A percentile compares a stretch with the other conserved stretches of the same genome.
These are phyloP conservation scores for Mucor circinelloides DNA, from an alignment of 371 early-diverging fungal species.

Conservation along the genomic window DNA sequence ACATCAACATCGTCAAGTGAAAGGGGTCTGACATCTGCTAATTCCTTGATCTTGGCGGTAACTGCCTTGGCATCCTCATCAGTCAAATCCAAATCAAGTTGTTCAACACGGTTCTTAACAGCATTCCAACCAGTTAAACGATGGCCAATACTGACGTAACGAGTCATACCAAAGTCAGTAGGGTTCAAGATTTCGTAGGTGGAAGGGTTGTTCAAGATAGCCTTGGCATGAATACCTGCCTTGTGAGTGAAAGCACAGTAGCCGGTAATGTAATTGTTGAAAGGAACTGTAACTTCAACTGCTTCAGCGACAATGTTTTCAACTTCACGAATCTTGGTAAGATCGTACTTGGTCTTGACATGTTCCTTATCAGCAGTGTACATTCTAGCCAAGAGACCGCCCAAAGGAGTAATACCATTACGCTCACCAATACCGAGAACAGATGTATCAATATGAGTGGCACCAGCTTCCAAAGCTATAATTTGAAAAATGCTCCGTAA, in stretches of 20 bases:
- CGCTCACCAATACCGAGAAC: slow-evolving; percentile 98
- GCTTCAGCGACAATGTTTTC: slow-evolving; percentile 95
- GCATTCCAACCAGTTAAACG: slow-evolving; percentile 98
- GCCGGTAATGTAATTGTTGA: slow-evolving; percentile 98
- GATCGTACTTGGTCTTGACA: slow-evolving; percentile 89
- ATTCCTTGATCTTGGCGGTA: slow-evolving; percentile 90
- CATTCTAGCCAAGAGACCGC: slow-evolving; percentile 93
- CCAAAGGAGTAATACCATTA: slow-evolving; percentile 96
- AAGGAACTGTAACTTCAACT: slow-evolving; percentile 94
- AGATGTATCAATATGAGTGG: slow-evolving; percentile 97
- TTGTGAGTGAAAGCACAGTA: slow-evolving; percentile 98
- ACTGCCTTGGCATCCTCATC: slow-evolving; percentile 93
- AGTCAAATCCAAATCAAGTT: slow-evolving; percentile 78
- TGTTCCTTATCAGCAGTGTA: slow-evolving; percentile 89
- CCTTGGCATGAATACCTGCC: slow-evolving; percentile 98
- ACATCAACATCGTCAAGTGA: slow-evolving; percentile 89
- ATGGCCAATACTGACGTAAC: slow-evolving; percentile 95
- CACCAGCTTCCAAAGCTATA: slow-evolving; percentile 91
- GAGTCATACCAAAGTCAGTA: slow-evolving; percentile 96
- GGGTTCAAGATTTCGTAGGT: slow-evolving; percentile 97
- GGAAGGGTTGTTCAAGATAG: slow-evolving; percentile 95
- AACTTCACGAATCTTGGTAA: slow-evolving; percentile 87
- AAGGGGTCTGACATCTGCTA: slow-evolving; percentile 92
- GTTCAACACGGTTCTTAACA: slow-evolving; percentile 94
- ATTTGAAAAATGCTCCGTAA: background rate